phyloP scores from a whole-genome alignment of 257 asterid species.

The Solanum pinnatisectum region DNA sequence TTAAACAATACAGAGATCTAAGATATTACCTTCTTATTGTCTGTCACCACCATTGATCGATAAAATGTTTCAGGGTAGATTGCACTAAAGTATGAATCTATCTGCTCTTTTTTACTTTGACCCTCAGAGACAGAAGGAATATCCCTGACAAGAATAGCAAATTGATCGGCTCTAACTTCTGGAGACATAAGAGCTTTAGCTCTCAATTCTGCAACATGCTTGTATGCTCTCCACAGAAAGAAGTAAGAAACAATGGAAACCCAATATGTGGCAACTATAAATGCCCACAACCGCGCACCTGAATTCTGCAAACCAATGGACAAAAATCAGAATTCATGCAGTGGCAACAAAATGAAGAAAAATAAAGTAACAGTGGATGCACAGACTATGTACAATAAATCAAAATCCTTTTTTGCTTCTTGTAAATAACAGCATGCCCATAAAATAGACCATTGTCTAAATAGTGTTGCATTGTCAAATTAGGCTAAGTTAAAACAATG shows the following conservation, averaged over 20 bases:
- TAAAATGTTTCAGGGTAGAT: conserved; percentile 83
- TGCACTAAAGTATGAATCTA: conserved; percentile 60
- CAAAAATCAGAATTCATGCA: background rate
- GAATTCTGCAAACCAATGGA: conserved; percentile 28
- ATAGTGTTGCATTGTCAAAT: background rate
- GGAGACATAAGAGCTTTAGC: conserved; percentile 77
- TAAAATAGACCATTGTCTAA: background rate
- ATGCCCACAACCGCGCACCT: conserved; percentile 73
- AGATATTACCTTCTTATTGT: conserved; percentile 45
- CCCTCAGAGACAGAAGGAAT: conserved; percentile 46
- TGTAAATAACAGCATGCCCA: background rate
- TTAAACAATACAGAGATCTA: background rate
- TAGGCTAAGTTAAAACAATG: background rate
- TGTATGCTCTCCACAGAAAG: conserved; percentile 82
- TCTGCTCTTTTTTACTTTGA: conserved; percentile 73
- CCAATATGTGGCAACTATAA: conserved; percentile 47
- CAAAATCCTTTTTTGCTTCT: background rate
- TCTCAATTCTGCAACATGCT: conserved; percentile 51
- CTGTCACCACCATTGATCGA: conserved; percentile 71
- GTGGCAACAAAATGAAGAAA: background rate
- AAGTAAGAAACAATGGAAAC: conserved; percentile 52
- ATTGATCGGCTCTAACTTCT: conserved; percentile 59
- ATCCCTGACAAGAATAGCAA: conserved; percentile 76
- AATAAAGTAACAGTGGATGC: background rate
- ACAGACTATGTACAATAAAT: background rate